Evolutionary conservation across 257 asterid genomes (phyloP).

Genomic region (Thymus mandschuricus): DNA sequence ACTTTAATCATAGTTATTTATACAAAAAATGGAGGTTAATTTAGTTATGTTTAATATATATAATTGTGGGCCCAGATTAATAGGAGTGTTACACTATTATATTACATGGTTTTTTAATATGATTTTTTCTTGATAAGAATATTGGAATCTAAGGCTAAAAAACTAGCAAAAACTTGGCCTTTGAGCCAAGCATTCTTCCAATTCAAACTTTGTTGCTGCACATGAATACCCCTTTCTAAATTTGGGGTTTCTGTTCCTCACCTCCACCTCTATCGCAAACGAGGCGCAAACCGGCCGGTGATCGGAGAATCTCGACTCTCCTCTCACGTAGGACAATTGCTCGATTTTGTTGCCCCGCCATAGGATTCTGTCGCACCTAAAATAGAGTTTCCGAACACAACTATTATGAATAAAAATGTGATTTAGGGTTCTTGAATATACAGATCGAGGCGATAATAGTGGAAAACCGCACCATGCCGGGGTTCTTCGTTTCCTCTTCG

Average conservation of each 20-base stretch:
- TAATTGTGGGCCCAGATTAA: background rate
- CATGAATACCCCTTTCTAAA: conserved; percentile 73
- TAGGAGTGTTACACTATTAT: background rate
- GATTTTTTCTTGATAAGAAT: background rate
- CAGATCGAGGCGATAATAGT: background rate
- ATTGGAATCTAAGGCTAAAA: conserved; percentile 30
- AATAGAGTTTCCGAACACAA: background rate
- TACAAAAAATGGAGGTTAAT: too few species aligned
- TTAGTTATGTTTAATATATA: background rate
- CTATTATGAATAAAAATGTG: background rate
- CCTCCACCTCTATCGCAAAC: conserved; percentile 66
- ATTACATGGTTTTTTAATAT: background rate
- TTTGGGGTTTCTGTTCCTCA: conserved; percentile 36
- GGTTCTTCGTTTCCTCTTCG: conserved; percentile 86
- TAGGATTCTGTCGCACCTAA: conserved; percentile 82
- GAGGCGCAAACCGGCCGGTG: conserved; percentile 85
- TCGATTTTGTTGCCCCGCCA: conserved; percentile 80
- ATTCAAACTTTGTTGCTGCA: conserved; percentile 46
- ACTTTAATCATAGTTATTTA: too few species aligned
- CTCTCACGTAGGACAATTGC: conserved; percentile 69
- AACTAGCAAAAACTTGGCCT: conserved; percentile 61
- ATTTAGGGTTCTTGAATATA: too few species aligned
- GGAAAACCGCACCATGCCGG: conserved; percentile 80
- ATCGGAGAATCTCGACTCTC: conserved; percentile 87
- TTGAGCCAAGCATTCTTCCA: conserved; percentile 54